A percentile compares a stretch with the other conserved stretches of the same genome.
phyloP scores from a whole-genome alignment of 371 early-diverging fungal species.

The Choanephora cucurbitarum region DNA sequence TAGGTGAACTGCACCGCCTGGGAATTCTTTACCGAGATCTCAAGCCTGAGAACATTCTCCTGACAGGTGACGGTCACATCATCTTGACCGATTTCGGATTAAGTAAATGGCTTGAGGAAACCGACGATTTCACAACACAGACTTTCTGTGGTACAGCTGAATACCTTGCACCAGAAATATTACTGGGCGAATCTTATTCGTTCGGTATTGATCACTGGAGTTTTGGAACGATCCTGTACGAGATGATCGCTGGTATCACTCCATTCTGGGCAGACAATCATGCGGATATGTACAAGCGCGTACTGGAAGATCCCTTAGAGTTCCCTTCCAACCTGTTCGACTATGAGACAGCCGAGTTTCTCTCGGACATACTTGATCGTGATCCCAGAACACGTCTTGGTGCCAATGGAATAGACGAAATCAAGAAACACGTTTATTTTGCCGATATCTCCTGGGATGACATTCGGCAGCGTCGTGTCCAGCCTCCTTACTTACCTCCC shows the following conservation, averaged over 20 bases:
- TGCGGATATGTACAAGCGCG: conserved; percentile 79
- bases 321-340: conserved; percentile 69
- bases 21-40: conserved; percentile 91
- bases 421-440: conserved; percentile 76
- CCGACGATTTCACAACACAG: conserved; percentile 59
- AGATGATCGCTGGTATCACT: conserved; percentile 74
- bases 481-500: conserved; percentile 59
- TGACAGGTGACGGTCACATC: conserved; percentile 79
- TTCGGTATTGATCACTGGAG: conserved; percentile 97
- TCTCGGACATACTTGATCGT: conserved; percentile 67
- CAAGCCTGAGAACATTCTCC: conserved; percentile 89
- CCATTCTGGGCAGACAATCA: conserved; percentile 83
- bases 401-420: conserved; percentile 55
- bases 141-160: conserved; percentile 97
- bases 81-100: conserved; percentile 93
- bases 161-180: conserved; percentile 90
- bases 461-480: conserved; percentile 54
- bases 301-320: conserved; percentile 73
- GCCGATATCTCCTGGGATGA: conserved; percentile 69
- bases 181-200: conserved; percentile 79
- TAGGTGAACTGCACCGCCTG: conserved; percentile 84
- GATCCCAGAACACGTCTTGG: conserved; percentile 69
- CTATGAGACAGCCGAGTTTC: conserved; percentile 56
- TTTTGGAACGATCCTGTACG: conserved; percentile 92
- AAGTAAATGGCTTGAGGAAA: conserved; percentile 61